A percentile compares a stretch with the other conserved stretches of the same genome.
Evolutionary conservation across 768 basidiomycete genomes (phyloP).

Genomic region (Antrodiella citrinella): DNA sequence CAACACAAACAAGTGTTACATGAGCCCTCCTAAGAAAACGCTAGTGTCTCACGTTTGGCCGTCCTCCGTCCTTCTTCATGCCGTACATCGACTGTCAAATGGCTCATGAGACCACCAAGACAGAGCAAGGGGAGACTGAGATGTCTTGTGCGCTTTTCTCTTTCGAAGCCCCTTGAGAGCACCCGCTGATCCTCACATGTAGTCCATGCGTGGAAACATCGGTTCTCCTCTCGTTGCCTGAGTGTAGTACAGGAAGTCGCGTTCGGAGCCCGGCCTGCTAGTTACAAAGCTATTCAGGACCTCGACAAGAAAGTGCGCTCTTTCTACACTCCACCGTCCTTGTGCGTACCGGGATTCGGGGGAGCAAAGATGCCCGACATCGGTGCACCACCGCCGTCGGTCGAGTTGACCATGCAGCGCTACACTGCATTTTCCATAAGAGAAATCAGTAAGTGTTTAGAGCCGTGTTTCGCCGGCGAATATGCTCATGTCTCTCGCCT

Average conservation of each 20-base stretch:
- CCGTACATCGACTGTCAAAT: slow-evolving; percentile 49
- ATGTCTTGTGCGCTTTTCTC: slow-evolving; percentile 46
- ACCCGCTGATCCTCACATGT: slow-evolving; percentile 3
- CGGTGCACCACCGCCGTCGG: slow-evolving; percentile 29
- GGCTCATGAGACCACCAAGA: slow-evolving; percentile 31
- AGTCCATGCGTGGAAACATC: slow-evolving; percentile 68
- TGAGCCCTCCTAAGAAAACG: not conserved
- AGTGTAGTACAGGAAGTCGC: slow-evolving; percentile 60
- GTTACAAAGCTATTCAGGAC: slow-evolving; percentile 53
- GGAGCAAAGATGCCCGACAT: slow-evolving; percentile 21
- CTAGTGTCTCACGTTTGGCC: slow-evolving; percentile 64
- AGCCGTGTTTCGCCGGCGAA: not conserved
- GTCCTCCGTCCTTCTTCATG: slow-evolving; percentile 57
- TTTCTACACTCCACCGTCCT: slow-evolving; percentile 56
- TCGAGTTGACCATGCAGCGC: slow-evolving; percentile 59
- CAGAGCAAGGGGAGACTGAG: slow-evolving; percentile 42
- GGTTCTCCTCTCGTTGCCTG: slow-evolving; percentile 53
- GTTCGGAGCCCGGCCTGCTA: slow-evolving; percentile 54
- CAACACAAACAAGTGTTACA: too few relatives aligned
- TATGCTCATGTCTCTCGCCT: not conserved
- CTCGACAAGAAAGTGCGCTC: slow-evolving; percentile 59
- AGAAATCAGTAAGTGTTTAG: slow-evolving; percentile 52
- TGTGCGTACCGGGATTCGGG: slow-evolving; percentile 57
- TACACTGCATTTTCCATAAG: slow-evolving; percentile 59
- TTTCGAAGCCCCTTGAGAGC: not conserved